phyloP scores from a whole-genome alignment of 169 alveolate genomes.

The Cyclospora cayetanensis region DNA sequence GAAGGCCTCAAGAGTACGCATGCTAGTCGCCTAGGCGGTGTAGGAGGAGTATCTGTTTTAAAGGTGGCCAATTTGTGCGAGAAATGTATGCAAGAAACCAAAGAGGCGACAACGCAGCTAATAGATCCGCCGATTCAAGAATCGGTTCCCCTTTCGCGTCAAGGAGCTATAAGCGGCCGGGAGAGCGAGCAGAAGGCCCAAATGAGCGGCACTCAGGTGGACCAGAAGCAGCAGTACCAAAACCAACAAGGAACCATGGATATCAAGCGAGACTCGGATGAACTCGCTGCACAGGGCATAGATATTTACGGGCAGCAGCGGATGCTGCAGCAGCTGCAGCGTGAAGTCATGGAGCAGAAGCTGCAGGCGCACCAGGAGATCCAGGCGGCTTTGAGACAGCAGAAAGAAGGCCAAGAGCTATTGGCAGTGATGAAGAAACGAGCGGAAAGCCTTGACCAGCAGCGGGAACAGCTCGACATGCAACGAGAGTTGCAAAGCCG shows the following conservation, averaged over 20 bases:
- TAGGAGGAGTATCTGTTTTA: too few relatives aligned
- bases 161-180: too few relatives aligned
- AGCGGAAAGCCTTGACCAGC: neutral
- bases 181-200: too few relatives aligned
- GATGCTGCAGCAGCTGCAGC: neutral
- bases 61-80: too few relatives aligned
- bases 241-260: neutral
- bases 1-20: too few relatives aligned
- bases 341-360: neutral
- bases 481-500: conserved; percentile 11
- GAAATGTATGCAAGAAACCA: too few relatives aligned
- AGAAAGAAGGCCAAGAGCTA: neutral
- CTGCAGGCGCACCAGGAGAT: conserved; percentile 22
- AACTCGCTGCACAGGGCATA: neutral
- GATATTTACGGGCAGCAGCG: conserved; percentile 23
- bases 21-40: too few relatives aligned
- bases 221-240: conserved; percentile 16
- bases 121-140: too few relatives aligned
- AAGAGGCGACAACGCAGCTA: too few relatives aligned
- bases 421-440: neutral
- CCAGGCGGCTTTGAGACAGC: conserved; percentile 33
- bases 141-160: too few relatives aligned
- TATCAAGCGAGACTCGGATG: neutral
- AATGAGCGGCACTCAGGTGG: too few relatives aligned
- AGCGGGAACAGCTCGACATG: conserved; percentile 17